Evolutionary conservation across 2,329 filamentous ascomycete genomes (phyloP).

Genomic region (Diaporthe humulicola): DNA sequence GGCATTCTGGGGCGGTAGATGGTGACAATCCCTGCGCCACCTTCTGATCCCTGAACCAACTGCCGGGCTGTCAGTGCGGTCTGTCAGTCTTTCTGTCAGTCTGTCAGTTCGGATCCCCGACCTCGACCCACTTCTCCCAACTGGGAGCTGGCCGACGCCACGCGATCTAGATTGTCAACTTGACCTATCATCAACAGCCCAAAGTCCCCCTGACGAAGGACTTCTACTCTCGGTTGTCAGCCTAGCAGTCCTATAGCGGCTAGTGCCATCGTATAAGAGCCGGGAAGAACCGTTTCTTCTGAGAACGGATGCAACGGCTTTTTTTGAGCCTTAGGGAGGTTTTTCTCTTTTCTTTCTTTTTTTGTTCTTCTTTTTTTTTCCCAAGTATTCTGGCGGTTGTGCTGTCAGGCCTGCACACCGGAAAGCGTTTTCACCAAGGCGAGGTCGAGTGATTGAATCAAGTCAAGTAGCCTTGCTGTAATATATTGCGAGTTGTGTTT

Average conservation of each 20-base stretch:
- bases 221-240: neutral
- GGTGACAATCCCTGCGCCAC: conserved; percentile 7
- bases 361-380: too few species aligned
- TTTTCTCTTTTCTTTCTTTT: too few species aligned
- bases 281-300: neutral
- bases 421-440: neutral
- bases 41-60: neutral
- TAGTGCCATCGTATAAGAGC: neutral
- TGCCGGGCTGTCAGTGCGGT: neutral
- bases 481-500: neutral
- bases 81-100: neutral
- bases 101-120: conserved; percentile 2
- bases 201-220: neutral
- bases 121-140: neutral
- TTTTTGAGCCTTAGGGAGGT: neutral
- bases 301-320: neutral
- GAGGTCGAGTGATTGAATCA: neutral
- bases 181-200: conserved; percentile 1
- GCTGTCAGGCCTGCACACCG: too few species aligned
- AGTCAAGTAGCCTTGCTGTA: neutral
- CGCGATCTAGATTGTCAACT: conserved; percentile 10
- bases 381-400: neutral
- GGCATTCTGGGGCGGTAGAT: neutral
- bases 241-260: neutral
- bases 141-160: neutral